Evolutionary conservation across 2,329 filamentous ascomycete genomes (phyloP), one percentile per base, ranked within the genome.

Genomic region (Cladosporium austrohemisphaericum): DNA sequence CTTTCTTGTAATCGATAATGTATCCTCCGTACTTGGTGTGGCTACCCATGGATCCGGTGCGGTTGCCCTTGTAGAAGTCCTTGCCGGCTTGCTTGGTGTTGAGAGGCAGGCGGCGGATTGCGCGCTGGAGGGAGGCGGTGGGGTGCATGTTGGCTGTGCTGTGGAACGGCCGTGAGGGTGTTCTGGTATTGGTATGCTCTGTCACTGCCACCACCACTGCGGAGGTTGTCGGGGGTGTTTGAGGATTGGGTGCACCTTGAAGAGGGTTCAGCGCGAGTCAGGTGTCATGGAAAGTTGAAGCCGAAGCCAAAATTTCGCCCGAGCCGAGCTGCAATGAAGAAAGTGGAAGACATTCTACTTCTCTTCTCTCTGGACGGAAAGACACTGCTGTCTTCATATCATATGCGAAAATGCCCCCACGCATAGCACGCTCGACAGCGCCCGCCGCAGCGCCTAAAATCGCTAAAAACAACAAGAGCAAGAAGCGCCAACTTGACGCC

Each of bases 41-140:
- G 11, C 76, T 72, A 68, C 93, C 93, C 83, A 94, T 90, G 33
- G 86, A 83, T 1, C 93, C 93, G 1, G 89, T 85, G 38, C 91
- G 79, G 62, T 86, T 96, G 66, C 93, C 93, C 78, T 97, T 97
- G 82, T 98, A 98, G 81, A 85, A 98, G 59, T 91, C 92, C 66
- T 89, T 88, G 68, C 86, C 87, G 67, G 92, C 85, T 71, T 93
- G 85, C 73, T 98, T 98, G 59, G 92, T 95, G 10, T 88, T 96
- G 64, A 98, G 80, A 46, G 79, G 78, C 52, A 91, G 76, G 65
- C 92, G 89, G 70, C 84, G 80, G 63, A 89, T 79, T 51, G 80
- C 79, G 66, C 82, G 76, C 60, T 79, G 77, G 62, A 95, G 83
- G 56, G 74, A 68, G 62, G 80, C 76, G 13, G 86, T 87, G 49